These are phyloP conservation scores for Hyphodiscus sp. DNA, from an alignment of 2,329 filamentous ascomycete genomes.

Conservation along the genomic window DNA sequence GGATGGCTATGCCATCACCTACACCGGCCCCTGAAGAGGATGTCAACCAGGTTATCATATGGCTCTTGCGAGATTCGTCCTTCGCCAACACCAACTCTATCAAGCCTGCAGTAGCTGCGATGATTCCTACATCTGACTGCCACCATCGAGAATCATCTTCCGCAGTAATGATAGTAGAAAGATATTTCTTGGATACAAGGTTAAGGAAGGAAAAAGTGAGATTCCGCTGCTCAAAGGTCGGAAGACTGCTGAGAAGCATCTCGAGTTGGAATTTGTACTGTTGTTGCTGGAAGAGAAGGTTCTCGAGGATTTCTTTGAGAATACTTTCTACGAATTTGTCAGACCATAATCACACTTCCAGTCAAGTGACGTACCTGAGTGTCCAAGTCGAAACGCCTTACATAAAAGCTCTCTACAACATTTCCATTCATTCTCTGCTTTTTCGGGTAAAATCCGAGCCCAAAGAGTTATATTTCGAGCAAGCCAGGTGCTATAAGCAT, in stretches of 20 bases:
- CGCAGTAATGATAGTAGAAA: slow-evolving; percentile 18
- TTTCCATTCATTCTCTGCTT: slow-evolving; percentile 21
- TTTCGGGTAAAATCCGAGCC: slow-evolving; percentile 13
- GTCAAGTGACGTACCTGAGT: slow-evolving; percentile 20
- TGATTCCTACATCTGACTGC: slow-evolving; percentile 25
- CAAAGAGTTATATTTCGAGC: slow-evolving; percentile 26
- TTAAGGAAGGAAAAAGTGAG: slow-evolving; percentile 22
- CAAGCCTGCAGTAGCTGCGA: slow-evolving; percentile 54
- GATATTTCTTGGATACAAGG: slow-evolving; percentile 22
- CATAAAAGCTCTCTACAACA: slow-evolving; percentile 25
- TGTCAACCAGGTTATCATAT: slow-evolving; percentile 60
- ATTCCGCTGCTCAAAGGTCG: slow-evolving; percentile 27
- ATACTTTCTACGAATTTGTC: slow-evolving; percentile 20
- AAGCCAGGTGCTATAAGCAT: slow-evolving; percentile 26
- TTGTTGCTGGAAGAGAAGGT: slow-evolving; percentile 15
- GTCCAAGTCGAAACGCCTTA: slow-evolving; percentile 27
- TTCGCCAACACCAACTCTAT: slow-evolving; percentile 43
- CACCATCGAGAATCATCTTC: slow-evolving; percentile 28
- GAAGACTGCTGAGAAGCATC: slow-evolving; percentile 21
- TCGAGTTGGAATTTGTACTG: slow-evolving; percentile 17
- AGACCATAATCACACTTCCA: slow-evolving; percentile 1
- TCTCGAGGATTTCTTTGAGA: slow-evolving; percentile 19
- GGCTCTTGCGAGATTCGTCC: slow-evolving; percentile 42
- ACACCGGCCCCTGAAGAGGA: slow-evolving; percentile 57
- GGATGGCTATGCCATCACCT: slow-evolving; percentile 57